Evolutionary conservation across 1,139 yeast species (phyloP).

Genomic region (Citeromyces siamensis): DNA sequence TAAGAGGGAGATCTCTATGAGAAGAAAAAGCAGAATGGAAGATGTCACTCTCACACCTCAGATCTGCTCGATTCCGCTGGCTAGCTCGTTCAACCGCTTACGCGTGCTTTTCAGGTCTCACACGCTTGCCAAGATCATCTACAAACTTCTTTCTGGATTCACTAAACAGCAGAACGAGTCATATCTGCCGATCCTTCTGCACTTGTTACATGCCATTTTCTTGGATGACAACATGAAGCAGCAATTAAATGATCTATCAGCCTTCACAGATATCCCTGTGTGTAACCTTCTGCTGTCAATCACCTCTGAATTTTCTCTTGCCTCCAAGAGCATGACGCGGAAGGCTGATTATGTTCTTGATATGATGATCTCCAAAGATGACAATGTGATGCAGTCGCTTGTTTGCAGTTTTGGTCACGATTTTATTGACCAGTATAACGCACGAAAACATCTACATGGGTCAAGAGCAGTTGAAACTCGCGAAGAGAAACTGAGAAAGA

Average conservation of each 20-base stretch:
- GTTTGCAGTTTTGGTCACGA: slow-evolving; percentile 45
- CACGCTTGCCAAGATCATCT: slow-evolving; percentile 42
- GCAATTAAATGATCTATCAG: slow-evolving; percentile 20
- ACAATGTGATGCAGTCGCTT: slow-evolving; percentile 34
- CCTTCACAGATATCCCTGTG: slow-evolving; percentile 42
- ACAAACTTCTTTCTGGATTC: slow-evolving; percentile 41
- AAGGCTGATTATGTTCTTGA: slow-evolving; percentile 50
- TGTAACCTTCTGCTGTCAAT: slow-evolving; percentile 40
- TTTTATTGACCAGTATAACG: slow-evolving; percentile 34
- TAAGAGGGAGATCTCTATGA: slow-evolving; percentile 20
- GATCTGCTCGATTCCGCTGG: slow-evolving; percentile 19
- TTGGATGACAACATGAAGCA: slow-evolving; percentile 29
- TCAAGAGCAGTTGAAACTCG: slow-evolving; percentile 38
- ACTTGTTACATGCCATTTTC: slow-evolving; percentile 52
- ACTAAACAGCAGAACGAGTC: slow-evolving; percentile 28
- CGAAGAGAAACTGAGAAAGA: slow-evolving; percentile 50
- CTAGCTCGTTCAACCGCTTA: slow-evolving; percentile 18
- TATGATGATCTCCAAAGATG: slow-evolving; percentile 32
- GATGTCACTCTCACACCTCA: slow-evolving; percentile 33
- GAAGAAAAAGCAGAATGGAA: slow-evolving; percentile 23
- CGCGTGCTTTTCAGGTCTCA: slow-evolving; percentile 38
- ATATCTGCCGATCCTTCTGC: slow-evolving; percentile 47
- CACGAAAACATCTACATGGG: slow-evolving; percentile 35
- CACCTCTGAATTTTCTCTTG: slow-evolving; percentile 26
- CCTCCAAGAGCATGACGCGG: slow-evolving; percentile 32